Evolutionary conservation across 2,329 filamentous ascomycete species (phyloP).

Genomic region (Aspergillus fumigatus): DNA sequence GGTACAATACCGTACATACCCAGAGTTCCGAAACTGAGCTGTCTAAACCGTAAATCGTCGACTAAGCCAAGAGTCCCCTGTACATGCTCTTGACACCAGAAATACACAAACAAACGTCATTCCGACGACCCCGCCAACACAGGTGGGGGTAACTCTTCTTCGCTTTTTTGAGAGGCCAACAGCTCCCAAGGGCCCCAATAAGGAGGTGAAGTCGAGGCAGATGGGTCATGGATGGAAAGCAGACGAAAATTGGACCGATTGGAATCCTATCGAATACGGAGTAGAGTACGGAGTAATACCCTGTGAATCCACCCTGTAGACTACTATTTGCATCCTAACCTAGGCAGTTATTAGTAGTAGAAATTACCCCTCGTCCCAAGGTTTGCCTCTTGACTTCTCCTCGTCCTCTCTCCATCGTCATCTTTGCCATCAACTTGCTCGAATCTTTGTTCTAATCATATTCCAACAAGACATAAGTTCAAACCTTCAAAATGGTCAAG

Average conservation of each 20-base stretch:
- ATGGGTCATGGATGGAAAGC: neutral
- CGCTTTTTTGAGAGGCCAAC: neutral
- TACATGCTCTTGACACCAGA: neutral
- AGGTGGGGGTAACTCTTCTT: conserved; percentile 1
- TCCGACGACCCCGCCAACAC: conserved; percentile 17
- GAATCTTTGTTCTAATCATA: conserved; percentile 10
- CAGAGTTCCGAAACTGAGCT: neutral
- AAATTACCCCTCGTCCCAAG: conserved; percentile 3
- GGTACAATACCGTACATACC: neutral
- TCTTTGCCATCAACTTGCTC: neutral
- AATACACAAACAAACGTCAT: conserved; percentile 20
- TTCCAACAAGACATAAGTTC: conserved; percentile 20
- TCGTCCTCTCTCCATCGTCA: neutral
- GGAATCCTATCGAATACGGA: conserved; percentile 10
- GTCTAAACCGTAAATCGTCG: neutral
- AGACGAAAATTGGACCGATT: conserved; percentile 3
- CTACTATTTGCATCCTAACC: neutral
- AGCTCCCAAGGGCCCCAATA: neutral
- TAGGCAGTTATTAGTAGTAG: neutral
- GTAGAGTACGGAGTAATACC: neutral
- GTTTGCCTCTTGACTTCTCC: conserved; percentile 1
- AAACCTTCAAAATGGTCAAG: conserved; percentile 91
- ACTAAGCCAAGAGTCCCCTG: neutral
- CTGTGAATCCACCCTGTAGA: neutral
- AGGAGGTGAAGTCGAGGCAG: neutral